Base-by-base conservation (phyloP, 148 eudicot species). In the Agrostemma githago region DNA sequence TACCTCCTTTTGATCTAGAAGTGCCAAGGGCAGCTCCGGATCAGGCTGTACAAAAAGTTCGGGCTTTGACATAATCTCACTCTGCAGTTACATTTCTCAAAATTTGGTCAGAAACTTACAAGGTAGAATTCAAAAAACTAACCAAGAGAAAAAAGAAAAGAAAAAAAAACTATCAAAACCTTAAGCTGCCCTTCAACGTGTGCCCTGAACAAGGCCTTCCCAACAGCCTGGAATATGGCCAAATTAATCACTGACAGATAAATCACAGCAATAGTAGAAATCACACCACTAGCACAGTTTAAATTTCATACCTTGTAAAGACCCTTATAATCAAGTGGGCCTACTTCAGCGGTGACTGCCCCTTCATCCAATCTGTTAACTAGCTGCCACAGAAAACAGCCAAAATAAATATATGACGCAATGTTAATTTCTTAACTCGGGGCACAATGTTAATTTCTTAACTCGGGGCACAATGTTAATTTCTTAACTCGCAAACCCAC, bases 121-220 rank as follows among this genome's bases (percentile, higher is more conserved):
- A 41, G 66, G 26, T 43, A 63, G 48, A 57, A 19, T 48, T 51
- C 51, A 19, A 73, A 38, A 38, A 74, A 46, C 60, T 46, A 9
- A 61, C 42, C 42, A 38, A n/a, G n/a, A n/a, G n/a, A n/a, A n/a
- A n/a, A n/a, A n/a, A n/a, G n/a, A 48, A 62, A 26, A n/a, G 17
- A 12, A 58, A 72, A 65, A 39, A 8, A 11, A 62, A 38, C 44
- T 42, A 21, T 8, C 20, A 74, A 53, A 79, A 94, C 98, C 97
- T 94, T 94, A 58, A 94, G 92, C 84, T 85, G 97, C 68, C 98
- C 98, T 86, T 94, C 98, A 2, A 94, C 98, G 78, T 94, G 98
- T 63, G 98, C 98, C 82, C 96, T 87, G 83, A 94, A 94, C 81
- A 94, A 88, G 82, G 98, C 98, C 85, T 88, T 94, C n/a, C 96